Base-by-base conservation (phyloP, 1,284 basidiomycete genomes). In the Cutaneotrichosporon dermatis region DNA sequence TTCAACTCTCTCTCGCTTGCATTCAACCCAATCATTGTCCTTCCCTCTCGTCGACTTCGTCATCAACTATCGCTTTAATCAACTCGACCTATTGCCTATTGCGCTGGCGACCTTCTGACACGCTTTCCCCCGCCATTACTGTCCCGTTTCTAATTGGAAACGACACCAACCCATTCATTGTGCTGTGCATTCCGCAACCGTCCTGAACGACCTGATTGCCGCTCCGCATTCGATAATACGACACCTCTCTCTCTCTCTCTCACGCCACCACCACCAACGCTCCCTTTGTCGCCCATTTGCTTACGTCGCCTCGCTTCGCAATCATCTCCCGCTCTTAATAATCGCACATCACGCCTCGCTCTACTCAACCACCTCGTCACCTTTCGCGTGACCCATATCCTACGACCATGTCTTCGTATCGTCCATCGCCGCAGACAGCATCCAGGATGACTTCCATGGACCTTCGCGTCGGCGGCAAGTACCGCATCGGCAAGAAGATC, bases 401-500 rank as follows among this genome's bases (percentile, higher is more conserved):
- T n/a, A 16, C 44, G 16, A 16, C 39, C 37, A 54, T 54, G 25
- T 10, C 52, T 33, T n/a, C 50, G 0, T 49, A 49, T 25, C 50
- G 50, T 6, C 16, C 50, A 41, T 25, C 46, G n/a, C 43, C 25
- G 13, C 36, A 16, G 36, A 53, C 37, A 37, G 55, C 16, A 42
- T 39, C 54, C 66, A 76, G 63, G 62, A 79, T 79, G 77, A 73
- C 76, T 42, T 74, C 74, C 53, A 87, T 97, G 76, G 94, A 97
- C 83, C 88, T 97, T 71, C 86, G 93, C 69, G 94, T 98, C 48
- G 94, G 95, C 73, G 93, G 94, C 76, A 98, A 98, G 82, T 97
- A 96, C 84, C 88, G 95, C 73, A 89, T 99, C 69, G 96, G 95
- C 66, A 98, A 98, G 85, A 99, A 99, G 88, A 98, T 99, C 73